A percentile compares a stretch with the other conserved stretches of the same genome.
These are phyloP conservation scores for Rhizopogon rudus DNA, from an alignment of 768 basidiomycete species.

Conservation along the genomic window DNA sequence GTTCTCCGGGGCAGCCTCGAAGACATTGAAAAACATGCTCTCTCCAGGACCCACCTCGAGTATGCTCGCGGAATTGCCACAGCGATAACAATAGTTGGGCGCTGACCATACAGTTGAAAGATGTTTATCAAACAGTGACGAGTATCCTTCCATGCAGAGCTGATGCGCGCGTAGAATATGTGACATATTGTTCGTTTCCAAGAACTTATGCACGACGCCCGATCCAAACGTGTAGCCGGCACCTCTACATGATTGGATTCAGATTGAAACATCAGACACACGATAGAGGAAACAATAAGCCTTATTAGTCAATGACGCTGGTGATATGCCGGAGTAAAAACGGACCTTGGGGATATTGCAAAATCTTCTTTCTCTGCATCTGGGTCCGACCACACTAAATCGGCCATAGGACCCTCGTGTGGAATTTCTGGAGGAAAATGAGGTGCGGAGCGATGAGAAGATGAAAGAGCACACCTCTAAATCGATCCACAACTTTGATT, in stretches of 20 bases:
- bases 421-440: slow-evolving; percentile 74
- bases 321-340: slow-evolving; percentile 12
- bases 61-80: slow-evolving; percentile 96
- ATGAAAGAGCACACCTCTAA: slow-evolving; percentile 62
- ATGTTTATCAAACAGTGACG: slow-evolving; percentile 94
- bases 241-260: slow-evolving; percentile 48
- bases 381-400: slow-evolving; percentile 99
- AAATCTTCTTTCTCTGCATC: slow-evolving; percentile 99
- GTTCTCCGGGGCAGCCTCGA: slow-evolving; percentile 98
- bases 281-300: slow-evolving; percentile 6
- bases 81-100: slow-evolving; percentile 98
- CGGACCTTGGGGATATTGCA: slow-evolving; percentile 94
- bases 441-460: slow-evolving; percentile 14
- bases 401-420: slow-evolving; percentile 99
- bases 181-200: slow-evolving; percentile 92
- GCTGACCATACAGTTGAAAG: slow-evolving; percentile 98
- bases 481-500: slow-evolving; percentile 98
- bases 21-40: slow-evolving; percentile 92
- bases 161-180: slow-evolving; percentile 98
- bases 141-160: slow-evolving; percentile 98
- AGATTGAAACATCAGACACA: slow-evolving; percentile 11
- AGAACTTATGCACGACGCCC: slow-evolving; percentile 96
- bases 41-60: slow-evolving; percentile 91
- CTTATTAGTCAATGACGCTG: slow-evolving; percentile 5
- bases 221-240: slow-evolving; percentile 99